Evolutionary conservation across 352 stramenopile species (phyloP).

Genomic region (Pythium utonaiense): DNA sequence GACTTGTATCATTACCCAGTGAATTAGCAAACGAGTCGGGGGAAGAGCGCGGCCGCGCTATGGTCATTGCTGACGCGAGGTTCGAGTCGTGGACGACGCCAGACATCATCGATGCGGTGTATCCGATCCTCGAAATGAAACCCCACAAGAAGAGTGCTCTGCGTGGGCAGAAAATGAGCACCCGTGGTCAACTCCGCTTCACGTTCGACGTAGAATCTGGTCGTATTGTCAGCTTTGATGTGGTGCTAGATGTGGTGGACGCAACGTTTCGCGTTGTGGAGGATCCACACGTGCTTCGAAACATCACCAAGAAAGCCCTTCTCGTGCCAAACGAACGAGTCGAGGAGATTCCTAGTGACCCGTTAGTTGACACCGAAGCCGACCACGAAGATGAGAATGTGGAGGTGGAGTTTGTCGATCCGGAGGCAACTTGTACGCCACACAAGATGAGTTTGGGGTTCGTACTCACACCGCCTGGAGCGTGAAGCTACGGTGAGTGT

Average conservation of each 20-base stretch:
- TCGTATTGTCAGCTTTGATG: slow-evolving; percentile 7
- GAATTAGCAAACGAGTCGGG: neutral
- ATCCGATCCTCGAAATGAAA: neutral
- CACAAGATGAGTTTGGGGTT: too few species aligned
- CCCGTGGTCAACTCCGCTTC: neutral
- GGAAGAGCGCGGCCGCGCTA: neutral
- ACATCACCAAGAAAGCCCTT: neutral
- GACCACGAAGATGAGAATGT: neutral
- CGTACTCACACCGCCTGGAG: too few species aligned
- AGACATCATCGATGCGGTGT: neutral
- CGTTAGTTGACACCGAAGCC: neutral
- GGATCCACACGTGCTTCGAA: neutral
- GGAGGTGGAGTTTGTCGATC: too few species aligned
- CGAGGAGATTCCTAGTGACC: neutral
- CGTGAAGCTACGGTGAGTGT: too few species aligned
- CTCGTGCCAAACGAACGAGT: slow-evolving; percentile 8
- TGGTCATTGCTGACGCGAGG: neutral
- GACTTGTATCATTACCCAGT: neutral
- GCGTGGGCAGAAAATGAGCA: neutral
- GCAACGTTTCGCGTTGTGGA: slow-evolving; percentile 1
- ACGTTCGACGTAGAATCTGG: neutral
- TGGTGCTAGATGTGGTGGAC: slow-evolving; percentile 3
- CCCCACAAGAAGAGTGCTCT: neutral
- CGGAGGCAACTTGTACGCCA: too few species aligned
- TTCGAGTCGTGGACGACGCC: neutral